These are phyloP conservation scores for Alloascoidea hylecoeti DNA, from an alignment of 805 yeast species.

Conservation along the genomic window DNA sequence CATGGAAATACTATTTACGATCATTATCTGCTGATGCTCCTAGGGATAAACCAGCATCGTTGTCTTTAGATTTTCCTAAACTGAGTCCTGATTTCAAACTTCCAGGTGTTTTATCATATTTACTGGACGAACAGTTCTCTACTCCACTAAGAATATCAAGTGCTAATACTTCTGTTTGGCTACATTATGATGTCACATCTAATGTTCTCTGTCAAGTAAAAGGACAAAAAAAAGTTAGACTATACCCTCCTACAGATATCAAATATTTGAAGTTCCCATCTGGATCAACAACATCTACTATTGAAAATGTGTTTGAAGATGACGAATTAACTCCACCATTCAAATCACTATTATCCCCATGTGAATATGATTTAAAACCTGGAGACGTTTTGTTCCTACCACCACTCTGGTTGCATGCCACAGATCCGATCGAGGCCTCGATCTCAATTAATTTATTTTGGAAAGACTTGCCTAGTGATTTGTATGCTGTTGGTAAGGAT, in stretches of 20 bases:
- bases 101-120: slow-evolving; percentile 11
- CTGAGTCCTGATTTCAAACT: slow-evolving; percentile 16
- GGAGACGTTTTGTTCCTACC: slow-evolving; percentile 23
- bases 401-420: slow-evolving; percentile 23
- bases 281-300: slow-evolving; percentile 18
- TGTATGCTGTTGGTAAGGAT: slow-evolving; percentile 19
- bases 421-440: slow-evolving; percentile 16
- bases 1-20: slow-evolving; percentile 13
- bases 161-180: slow-evolving; percentile 18
- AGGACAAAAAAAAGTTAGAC: slow-evolving; percentile 17
- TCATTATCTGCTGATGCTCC: slow-evolving; percentile 16
- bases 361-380: slow-evolving; percentile 17
- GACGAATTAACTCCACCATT: slow-evolving; percentile 3
- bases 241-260: slow-evolving; percentile 21
- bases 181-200: slow-evolving; percentile 23
- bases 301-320: slow-evolving; percentile 16
- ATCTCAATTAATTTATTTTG: slow-evolving; percentile 21
- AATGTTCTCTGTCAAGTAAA: slow-evolving; percentile 19
- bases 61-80: slow-evolving; percentile 16
- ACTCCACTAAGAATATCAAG: slow-evolving; percentile 20
- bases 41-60: slow-evolving; percentile 14
- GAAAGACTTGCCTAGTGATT: slow-evolving; percentile 14
- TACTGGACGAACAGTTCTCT: slow-evolving; percentile 14
- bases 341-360: slow-evolving; percentile 12
- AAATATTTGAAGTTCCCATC: slow-evolving; percentile 15